Evolutionary conservation across 768 basidiomycete genomes (phyloP), one percentile per base, ranked within the genome.

Genomic region (Leucosporidium scottii): DNA sequence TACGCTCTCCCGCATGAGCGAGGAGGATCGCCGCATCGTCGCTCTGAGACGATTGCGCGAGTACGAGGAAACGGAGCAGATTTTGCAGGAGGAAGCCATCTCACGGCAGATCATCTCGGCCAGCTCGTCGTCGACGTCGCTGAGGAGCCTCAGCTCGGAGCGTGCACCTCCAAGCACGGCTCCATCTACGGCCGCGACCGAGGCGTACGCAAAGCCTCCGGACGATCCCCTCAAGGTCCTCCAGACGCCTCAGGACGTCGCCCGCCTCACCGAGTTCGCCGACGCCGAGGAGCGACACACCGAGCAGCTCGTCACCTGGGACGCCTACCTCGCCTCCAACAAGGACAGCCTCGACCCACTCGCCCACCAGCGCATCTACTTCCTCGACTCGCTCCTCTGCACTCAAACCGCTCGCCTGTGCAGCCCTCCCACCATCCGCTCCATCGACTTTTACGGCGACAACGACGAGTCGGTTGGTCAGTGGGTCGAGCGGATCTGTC

Each of bases 401-500:
- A 84, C 84, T 36, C 82, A 83, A 47, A 87, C 87, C 64, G 85
- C 61, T 36, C 63, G 67, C 4, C 61, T 87, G 6, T 82, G 81
- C 68, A 69, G 76, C 6, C 78, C 77, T 13, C 91, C 93, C 0
- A 77, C 80, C 49, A 76, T 93, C 59, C 82, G 83, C 27, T 87
- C 88, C 69, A 84, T 90, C 79, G 86, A 85, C 21, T 98, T 93
- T 78, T 99, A 99, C 75, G 89, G 91, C 57, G 87, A 91, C 72
- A 92, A 53, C 31, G 75, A 75, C 63, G 51, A 62, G 44, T 93
- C 96, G 0, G 84, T 99, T 20, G 92, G 93, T 0, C 90, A 93
- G 76, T 97, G 87, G 80, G 87, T 99, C 69, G 92, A 96, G 74
- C 85, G 85, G 57, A 83, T 86, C 0, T 86, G 90, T 53, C 81